A percentile compares a stretch with the other conserved stretches of the same genome.
Conservation (phyloP, 2,329 filamentous ascomycete species). For the Pestalotiopsis sp. region DNA sequence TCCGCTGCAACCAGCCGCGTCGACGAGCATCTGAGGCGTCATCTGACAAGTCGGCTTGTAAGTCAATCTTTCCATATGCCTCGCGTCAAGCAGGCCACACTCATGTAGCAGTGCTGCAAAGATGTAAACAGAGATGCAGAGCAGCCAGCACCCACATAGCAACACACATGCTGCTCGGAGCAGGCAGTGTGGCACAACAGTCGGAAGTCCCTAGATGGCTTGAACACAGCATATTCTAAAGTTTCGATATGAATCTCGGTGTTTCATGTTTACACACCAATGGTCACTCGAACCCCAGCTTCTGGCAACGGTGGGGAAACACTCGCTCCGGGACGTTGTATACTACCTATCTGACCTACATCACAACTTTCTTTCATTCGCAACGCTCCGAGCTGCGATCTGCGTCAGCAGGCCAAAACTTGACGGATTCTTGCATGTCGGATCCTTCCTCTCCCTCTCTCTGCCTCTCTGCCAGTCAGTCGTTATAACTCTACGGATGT, state of each 20-base stretch:
- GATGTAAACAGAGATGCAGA: neutral
- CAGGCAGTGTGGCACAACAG: slow-evolving; percentile 26
- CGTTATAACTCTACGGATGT: neutral
- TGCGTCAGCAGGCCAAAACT: neutral
- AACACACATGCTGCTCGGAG: slow-evolving; percentile 10
- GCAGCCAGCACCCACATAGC: too few relatives aligned
- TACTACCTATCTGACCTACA: neutral
- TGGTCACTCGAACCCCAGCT: slow-evolving; percentile 14
- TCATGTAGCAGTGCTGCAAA: neutral
- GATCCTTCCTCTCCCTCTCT: neutral
- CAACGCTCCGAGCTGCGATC: neutral
- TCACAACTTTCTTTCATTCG: neutral
- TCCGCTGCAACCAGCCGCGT: neutral
- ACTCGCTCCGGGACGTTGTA: neutral
- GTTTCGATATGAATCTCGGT: slow-evolving; percentile 12
- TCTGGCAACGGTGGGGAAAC: slow-evolving; percentile 23
- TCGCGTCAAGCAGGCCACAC: neutral
- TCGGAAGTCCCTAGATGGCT: slow-evolving; percentile 29
- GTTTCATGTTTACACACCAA: slow-evolving; percentile 2
- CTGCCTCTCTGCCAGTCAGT: neutral
- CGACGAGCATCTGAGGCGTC: neutral
- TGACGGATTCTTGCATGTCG: neutral
- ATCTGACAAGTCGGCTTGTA: neutral
- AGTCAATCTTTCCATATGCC: neutral
- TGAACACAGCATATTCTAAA: slow-evolving; percentile 23